phyloP scores from a whole-genome alignment of 805 yeast species.

The Candida namnaoensis region DNA sequence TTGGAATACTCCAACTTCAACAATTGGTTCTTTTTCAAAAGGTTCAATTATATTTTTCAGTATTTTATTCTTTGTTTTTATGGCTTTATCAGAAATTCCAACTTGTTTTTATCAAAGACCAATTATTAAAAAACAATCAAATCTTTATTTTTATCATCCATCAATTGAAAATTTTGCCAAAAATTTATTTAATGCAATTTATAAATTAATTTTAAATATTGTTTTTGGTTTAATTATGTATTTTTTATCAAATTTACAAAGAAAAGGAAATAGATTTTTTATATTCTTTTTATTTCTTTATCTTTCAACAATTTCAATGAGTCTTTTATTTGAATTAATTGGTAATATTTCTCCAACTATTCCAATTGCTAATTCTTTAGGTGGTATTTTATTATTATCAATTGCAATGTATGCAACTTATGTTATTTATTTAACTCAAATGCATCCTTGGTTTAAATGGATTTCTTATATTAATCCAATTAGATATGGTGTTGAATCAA shows the following conservation, averaged over 20 bases:
- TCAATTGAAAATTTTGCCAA: slow-evolving; percentile 57
- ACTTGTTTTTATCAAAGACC: slow-evolving; percentile 52
- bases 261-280: slow-evolving; percentile 36
- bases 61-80: slow-evolving; percentile 49
- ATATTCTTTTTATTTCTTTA: slow-evolving; percentile 25
- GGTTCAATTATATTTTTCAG: slow-evolving; percentile 59
- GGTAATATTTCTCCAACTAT: slow-evolving; percentile 34
- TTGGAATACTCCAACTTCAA: slow-evolving; percentile 38
- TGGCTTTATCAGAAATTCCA: slow-evolving; percentile 55
- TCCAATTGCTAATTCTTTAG: slow-evolving; percentile 43
- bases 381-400: slow-evolving; percentile 35
- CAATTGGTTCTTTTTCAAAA: slow-evolving; percentile 51
- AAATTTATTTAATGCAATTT: slow-evolving; percentile 48
- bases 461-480: slow-evolving; percentile 40
- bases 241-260: slow-evolving; percentile 31
- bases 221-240: slow-evolving; percentile 32
- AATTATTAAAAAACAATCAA: slow-evolving; percentile 54
- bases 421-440: slow-evolving; percentile 31
- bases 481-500: slow-evolving; percentile 40
- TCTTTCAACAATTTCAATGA: slow-evolving; percentile 29
- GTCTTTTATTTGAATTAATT: slow-evolving; percentile 34
- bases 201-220: slow-evolving; percentile 40
- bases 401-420: slow-evolving; percentile 43
- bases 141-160: slow-evolving; percentile 54
- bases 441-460: slow-evolving; percentile 62